Evolutionary conservation across 2,329 filamentous ascomycete species (phyloP), one percentile per base, ranked within the genome.

Genomic region (Cercospora brassicicola): DNA sequence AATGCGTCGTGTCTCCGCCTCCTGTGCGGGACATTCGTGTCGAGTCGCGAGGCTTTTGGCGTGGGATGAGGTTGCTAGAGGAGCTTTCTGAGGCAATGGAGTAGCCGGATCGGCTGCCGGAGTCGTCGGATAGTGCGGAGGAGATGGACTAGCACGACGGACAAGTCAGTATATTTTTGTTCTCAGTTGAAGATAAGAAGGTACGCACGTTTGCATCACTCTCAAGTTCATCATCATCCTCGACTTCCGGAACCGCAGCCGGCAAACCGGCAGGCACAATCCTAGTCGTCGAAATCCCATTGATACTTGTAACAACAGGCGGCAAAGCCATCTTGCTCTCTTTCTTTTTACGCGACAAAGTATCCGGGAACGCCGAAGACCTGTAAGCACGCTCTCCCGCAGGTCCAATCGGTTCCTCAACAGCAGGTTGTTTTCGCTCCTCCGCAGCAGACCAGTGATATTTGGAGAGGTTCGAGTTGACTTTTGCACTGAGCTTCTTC

Each of bases 361-460:
- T 64, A n/a, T 62, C 15, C 3, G 31, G 48, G 3, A 39, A 57
- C 10, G n/a, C 18, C 11, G 18, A 51, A 4, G 48, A 20, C 28
- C 20, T 55, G 11, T 23, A 42, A 26, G 42, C 53, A 57, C 56
- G 28, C 48, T 68, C 66, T 15, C 62, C 66, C 33, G 39, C 36
- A 48, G 66, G 66, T 20, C 66, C 66, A 18, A 68, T 33, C 23
- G 59, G 39, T 9, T 59, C 42, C 31, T 31, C 31, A 11, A 59
- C 66, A 28, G 53, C 33, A 30, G 66, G 62, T 28, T 68, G 66
- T 11, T 53, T 65, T 7, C 62, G 62, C 26, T 56, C 18, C 3
- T 30, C 51, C 18, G 66, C 66, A 13, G 62, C 51, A n/a, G 55
- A 57, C 66, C 62, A 65, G 15, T 65, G 57, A 39, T 36, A 68